Percentiles rank a stretch among this genome's conserved stretches.
These are phyloP conservation scores for Fusarium pseudocircinatum DNA, from an alignment of 2,329 filamentous ascomycete genomes.

Conservation along the genomic window DNA sequence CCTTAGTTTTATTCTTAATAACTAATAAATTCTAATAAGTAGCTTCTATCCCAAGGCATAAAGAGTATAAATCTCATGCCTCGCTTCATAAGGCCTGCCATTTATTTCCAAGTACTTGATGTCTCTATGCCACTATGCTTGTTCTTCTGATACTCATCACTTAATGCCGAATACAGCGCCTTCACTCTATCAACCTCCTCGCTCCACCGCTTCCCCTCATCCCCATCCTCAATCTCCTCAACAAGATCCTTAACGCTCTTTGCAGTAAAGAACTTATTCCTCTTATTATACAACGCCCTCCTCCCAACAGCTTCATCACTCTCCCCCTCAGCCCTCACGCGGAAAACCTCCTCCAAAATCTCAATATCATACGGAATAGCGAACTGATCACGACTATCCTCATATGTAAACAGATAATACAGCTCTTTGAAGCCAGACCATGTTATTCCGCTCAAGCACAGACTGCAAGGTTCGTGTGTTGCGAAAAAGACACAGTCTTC, in stretches of 20 bases:
- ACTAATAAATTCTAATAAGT: no score
- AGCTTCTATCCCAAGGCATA: no score
- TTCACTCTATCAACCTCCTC: conserved; percentile 60
- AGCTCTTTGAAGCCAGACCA: conserved; percentile 67
- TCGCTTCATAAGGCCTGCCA: no score
- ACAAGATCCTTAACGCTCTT: conserved; percentile 55
- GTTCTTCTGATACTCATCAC: conserved; percentile 59
- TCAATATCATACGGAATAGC: conserved; percentile 66
- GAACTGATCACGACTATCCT: conserved; percentile 66
- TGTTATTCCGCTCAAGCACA: conserved; percentile 66
- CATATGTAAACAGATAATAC: conserved; percentile 68
- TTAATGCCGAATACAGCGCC: conserved; percentile 56
- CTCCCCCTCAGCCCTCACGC: conserved; percentile 54
- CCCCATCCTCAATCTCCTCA: conserved; percentile 47
- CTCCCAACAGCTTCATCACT: conserved; percentile 49
- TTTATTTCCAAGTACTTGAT: conserved; percentile 62
- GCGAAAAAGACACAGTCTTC: conserved; percentile 66
- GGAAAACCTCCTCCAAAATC: conserved; percentile 65
- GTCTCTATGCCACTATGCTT: conserved; percentile 55
- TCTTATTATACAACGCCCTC: conserved; percentile 62
- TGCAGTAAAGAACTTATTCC: conserved; percentile 64
- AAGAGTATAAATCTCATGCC: no score
- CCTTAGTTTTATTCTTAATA: no score
- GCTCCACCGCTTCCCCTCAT: conserved; percentile 47
- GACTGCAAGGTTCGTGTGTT: conserved; percentile 67